Conservation (phyloP, 352 stramenopile species). For the Globisporangium emineosum region DNA sequence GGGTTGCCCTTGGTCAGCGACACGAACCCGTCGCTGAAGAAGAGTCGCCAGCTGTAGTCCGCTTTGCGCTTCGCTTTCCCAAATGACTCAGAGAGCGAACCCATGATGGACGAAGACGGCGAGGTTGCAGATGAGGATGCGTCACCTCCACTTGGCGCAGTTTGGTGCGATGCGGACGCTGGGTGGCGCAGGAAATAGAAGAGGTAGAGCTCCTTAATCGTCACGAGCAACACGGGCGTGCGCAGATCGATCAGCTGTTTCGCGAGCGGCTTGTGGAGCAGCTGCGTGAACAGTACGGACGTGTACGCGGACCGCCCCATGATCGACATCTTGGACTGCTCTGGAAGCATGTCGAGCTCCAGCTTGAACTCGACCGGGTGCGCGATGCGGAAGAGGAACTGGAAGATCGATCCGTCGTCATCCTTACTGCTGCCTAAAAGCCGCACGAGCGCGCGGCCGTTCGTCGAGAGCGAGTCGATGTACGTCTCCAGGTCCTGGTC, state of each 20-base stretch:
- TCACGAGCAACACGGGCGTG: slow-evolving; percentile 74
- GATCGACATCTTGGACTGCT: slow-evolving; percentile 80
- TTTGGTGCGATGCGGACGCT: slow-evolving; percentile 64
- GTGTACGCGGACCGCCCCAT: slow-evolving; percentile 59
- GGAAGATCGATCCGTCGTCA: slow-evolving; percentile 74
- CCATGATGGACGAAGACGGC: slow-evolving; percentile 32
- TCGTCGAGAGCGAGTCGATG: slow-evolving; percentile 38
- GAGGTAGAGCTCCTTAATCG: slow-evolving; percentile 82
- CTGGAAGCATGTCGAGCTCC: slow-evolving; percentile 70
- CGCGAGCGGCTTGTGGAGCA: slow-evolving; percentile 75
- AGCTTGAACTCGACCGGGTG: slow-evolving; percentile 83
- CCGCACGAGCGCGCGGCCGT: slow-evolving; percentile 51
- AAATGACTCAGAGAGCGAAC: slow-evolving; percentile 51
- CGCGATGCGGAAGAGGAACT: slow-evolving; percentile 73
- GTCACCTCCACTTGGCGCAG: slow-evolving; percentile 22
- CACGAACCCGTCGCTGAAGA: slow-evolving; percentile 58
- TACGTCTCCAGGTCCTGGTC: slow-evolving; percentile 58
- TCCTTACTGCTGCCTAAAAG: slow-evolving; percentile 58
- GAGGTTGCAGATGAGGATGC: background rate
- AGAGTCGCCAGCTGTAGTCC: slow-evolving; percentile 71
- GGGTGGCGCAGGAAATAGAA: slow-evolving; percentile 86
- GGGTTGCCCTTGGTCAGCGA: slow-evolving; percentile 69
- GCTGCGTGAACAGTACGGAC: slow-evolving; percentile 75
- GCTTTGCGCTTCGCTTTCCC: slow-evolving; percentile 43
- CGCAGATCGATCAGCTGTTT: slow-evolving; percentile 79